A percentile compares a stretch with the other conserved stretches of the same genome.
These are phyloP conservation scores for Tulasnella sp. DNA, from an alignment of 768 basidiomycete species.

Conservation along the genomic window DNA sequence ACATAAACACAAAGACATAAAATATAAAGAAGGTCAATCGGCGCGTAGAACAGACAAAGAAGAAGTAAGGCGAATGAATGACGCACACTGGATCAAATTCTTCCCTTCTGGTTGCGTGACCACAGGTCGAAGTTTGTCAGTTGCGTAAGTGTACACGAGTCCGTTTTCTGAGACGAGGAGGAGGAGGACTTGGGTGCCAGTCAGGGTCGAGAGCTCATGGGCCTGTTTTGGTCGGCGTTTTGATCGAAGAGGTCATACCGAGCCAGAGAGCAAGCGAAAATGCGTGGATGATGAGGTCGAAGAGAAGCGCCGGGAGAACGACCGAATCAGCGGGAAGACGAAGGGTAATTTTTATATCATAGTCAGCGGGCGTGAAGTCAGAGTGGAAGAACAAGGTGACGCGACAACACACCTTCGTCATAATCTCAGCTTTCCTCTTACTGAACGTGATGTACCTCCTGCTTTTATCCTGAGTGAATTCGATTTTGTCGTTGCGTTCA, in stretches of 20 bases:
- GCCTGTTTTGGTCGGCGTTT: too few relatives aligned
- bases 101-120: slow-evolving; percentile 97
- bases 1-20: too few relatives aligned
- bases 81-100: slow-evolving; percentile 83
- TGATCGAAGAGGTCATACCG: neutral
- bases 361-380: too few relatives aligned
- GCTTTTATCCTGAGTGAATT: slow-evolving; percentile 99
- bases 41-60: too few relatives aligned
- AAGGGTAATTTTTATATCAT: too few relatives aligned
- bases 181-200: slow-evolving; percentile 92
- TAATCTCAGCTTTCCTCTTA: slow-evolving; percentile 99
- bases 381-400: too few relatives aligned
- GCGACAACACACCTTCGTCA: slow-evolving; percentile 83
- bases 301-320: too few relatives aligned
- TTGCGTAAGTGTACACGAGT: slow-evolving; percentile 98
- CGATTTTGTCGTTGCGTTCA: slow-evolving; percentile 93
- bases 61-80: too few relatives aligned
- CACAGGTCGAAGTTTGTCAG: slow-evolving; percentile 94
- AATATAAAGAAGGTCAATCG: too few relatives aligned
- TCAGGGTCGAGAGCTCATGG: slow-evolving; percentile 94
- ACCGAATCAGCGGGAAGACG: neutral
- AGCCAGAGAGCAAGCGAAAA: neutral
- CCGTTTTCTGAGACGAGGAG: slow-evolving; percentile 98
- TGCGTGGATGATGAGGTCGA: neutral
- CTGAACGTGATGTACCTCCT: slow-evolving; percentile 99